phyloP scores from a whole-genome alignment of 306 rosid genomes.

The Vachellia pachyceras region DNA sequence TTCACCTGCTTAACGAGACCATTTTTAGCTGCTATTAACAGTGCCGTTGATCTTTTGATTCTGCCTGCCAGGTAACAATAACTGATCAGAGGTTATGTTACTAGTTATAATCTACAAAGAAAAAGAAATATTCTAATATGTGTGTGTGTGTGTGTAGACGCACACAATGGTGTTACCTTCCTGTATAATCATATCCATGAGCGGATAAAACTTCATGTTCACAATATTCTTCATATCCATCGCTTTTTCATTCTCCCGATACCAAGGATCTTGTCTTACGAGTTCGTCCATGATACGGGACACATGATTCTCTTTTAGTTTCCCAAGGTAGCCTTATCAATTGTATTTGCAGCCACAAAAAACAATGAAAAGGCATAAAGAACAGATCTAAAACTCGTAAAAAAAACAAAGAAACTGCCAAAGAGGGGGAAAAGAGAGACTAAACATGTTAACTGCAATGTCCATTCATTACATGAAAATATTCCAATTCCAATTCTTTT shows the following conservation, averaged over 20 bases:
- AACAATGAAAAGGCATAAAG: neutral
- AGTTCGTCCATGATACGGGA: neutral
- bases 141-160: accelerated
- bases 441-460: neutral
- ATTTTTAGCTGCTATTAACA: neutral
- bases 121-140: neutral
- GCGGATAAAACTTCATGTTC: neutral
- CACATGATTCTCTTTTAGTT: neutral
- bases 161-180: neutral
- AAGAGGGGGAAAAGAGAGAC: neutral
- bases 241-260: neutral
- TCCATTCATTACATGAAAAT: too few species aligned
- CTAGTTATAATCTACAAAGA: neutral
- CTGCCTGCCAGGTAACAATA: neutral
- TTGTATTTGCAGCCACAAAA: neutral
- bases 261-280: neutral
- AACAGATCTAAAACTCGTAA: neutral
- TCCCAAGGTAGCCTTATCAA: neutral
- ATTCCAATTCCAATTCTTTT: too few species aligned
- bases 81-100: neutral
- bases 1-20: neutral
- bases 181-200: neutral
- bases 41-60: neutral
- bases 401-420: neutral
- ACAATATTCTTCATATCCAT: neutral